Conservation (phyloP, 441 rosid species). For the Populus hybrid region DNA sequence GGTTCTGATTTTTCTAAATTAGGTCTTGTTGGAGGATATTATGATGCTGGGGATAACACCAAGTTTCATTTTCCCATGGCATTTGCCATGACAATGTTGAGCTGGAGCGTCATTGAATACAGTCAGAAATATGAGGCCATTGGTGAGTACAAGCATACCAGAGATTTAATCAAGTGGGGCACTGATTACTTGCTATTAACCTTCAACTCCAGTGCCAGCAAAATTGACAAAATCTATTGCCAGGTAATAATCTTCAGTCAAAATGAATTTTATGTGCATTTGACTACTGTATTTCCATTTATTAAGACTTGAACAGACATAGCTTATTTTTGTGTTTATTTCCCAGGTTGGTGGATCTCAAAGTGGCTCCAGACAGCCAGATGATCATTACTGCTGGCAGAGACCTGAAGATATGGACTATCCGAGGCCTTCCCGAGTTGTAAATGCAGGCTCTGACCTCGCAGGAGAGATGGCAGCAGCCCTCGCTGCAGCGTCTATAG, state of each 20-base stretch:
- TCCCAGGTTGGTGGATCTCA: slow-evolving; percentile 63
- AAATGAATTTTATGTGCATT: neutral
- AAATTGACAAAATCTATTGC: slow-evolving; percentile 49
- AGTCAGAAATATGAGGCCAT: slow-evolving; percentile 55
- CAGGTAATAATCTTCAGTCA: slow-evolving; percentile 37
- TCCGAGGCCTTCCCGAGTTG: slow-evolving; percentile 36
- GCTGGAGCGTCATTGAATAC: slow-evolving; percentile 92
- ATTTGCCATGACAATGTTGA: slow-evolving; percentile 78
- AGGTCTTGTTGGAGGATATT: slow-evolving; percentile 80
- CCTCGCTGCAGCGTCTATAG: slow-evolving; percentile 75
- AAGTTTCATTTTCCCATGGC: slow-evolving; percentile 93
- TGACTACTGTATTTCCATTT: neutral
- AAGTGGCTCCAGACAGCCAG: slow-evolving; percentile 51
- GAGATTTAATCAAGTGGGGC: slow-evolving; percentile 78
- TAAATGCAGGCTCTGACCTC: slow-evolving; percentile 52
- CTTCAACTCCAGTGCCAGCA: slow-evolving; percentile 65
- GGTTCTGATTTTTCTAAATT: slow-evolving; percentile 35
- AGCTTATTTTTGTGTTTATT: neutral
- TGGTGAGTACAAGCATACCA: slow-evolving; percentile 56
- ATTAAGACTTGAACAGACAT: neutral
- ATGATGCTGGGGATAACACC: slow-evolving; percentile 71
- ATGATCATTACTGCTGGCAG: slow-evolving; percentile 77
- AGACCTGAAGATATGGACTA: slow-evolving; percentile 86
- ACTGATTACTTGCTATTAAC: slow-evolving; percentile 80
- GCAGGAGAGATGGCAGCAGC: slow-evolving; percentile 81